Evolutionary conservation across 2,329 filamentous ascomycete genomes (phyloP), one percentile per base, ranked within the genome.

Genomic region (Tolypocladium cylindrosporum): DNA sequence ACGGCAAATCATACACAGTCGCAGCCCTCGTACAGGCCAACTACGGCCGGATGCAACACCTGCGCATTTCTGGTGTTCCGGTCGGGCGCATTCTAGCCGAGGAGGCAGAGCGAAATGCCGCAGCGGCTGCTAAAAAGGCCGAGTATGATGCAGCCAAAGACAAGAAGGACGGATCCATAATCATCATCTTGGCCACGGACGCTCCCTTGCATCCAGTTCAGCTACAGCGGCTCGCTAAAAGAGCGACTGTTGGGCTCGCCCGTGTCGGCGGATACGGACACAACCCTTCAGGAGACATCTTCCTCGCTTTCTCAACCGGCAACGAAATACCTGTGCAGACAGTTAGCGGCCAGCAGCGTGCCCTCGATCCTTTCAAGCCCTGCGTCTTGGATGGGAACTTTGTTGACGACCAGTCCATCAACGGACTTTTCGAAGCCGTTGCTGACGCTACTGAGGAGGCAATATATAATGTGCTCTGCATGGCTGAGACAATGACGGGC

Each of bases 211-310:
- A 67, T 1, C 68, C 71, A 0, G 63, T 69, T 11, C 69, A 72
- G 58, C 66, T 72, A 5, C 69, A 72, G 43, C 66, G 83, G 1
- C 70, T 87, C 1, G 83, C 84, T 1, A 80, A 81, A 59, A 79
- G 84, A 48, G 83, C 83, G 1, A 84, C 83, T 0, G 78, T 87
- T 1, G 85, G 86, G 0, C 68, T 89, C 1, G 74, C 80, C 5
- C 76, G 79, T 58, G 83, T 86, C 0, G 85, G 85, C 2, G 82
- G 84, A 2, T 81, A 82, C 59, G 85, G 83, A 0, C 75, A 78
- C 48, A 87, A 86, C 61, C 77, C 76, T 10, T 87, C 83, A 0
- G 86, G 85, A 0, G 85, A 89, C 60, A 82, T 89, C 59, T 86
- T 88, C 65, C 72, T 89, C 2, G 85, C 85, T 4, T 82, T 89